Conservation (phyloP, 2,329 filamentous ascomycete genomes). For the Penicillium nordicum region DNA sequence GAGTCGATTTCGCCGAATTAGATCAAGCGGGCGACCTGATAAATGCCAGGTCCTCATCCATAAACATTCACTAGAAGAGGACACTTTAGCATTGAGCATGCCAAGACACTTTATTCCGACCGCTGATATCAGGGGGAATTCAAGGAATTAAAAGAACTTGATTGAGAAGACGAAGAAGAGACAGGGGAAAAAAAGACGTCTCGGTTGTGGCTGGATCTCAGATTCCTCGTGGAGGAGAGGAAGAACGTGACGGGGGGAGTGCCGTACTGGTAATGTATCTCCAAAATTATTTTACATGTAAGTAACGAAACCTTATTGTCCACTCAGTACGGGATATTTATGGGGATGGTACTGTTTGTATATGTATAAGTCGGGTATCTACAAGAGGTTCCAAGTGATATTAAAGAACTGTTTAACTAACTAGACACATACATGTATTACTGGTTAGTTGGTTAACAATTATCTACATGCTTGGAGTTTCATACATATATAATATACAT, state of each 20-base stretch:
- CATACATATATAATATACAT: too few relatives aligned
- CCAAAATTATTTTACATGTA: neutral
- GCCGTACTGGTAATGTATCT: neutral
- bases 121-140: neutral
- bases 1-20: slow-evolving; percentile 1
- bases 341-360: too few relatives aligned
- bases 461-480: too few relatives aligned
- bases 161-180: neutral
- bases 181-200: slow-evolving; percentile 6
- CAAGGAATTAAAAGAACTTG: neutral
- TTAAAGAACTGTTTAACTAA: too few relatives aligned
- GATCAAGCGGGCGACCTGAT: slow-evolving; percentile 3
- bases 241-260: slow-evolving; percentile 15
- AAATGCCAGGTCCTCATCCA: neutral
- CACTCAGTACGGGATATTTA: too few relatives aligned
- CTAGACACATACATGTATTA: too few relatives aligned
- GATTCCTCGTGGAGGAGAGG: slow-evolving; percentile 25
- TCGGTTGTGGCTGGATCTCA: slow-evolving; percentile 22
- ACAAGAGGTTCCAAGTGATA: too few relatives aligned
- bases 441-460: too few relatives aligned
- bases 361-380: too few relatives aligned
- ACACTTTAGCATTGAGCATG: neutral
- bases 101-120: neutral
- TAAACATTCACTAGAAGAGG: neutral
- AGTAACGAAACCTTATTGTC: neutral